Evolutionary conservation across 2,329 filamentous ascomycete species (phyloP), one percentile per base, ranked within the genome.

Genomic region (Alternaria triticimaculans): DNA sequence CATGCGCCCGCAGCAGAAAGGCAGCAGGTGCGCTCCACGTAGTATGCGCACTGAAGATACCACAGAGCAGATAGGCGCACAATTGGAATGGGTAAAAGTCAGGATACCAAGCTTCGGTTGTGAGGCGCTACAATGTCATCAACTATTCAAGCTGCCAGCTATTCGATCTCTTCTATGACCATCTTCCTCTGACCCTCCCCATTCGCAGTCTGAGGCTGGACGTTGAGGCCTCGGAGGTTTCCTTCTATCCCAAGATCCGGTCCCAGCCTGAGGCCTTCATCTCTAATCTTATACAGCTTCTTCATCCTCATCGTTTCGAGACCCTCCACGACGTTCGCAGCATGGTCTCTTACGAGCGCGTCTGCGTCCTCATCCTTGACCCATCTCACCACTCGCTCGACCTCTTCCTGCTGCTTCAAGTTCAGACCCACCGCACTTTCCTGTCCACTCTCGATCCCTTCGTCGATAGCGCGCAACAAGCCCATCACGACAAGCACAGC

Each of bases 351-450:
- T 11, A 92, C 91, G 45, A 94, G 79, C 0, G 86, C 89, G 74
- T 94, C 91, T 23, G 84, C 85, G 76, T 94, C 91, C 23, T 88
- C 89, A 43, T 81, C 83, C 7, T 84, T 84, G n/a, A 92, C 84
- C 77, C 92, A 93, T 55, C 80, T 78, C 44, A 93, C 75, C 10
- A 90, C 86, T 51, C 86, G 83, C 69, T 85, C 78, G n/a, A 93
- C 85, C 58, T 92, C 88, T 26, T 85, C 83, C 55, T 87, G 83
- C 71, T 87, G 89, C 64, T 83, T 79, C 15, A 84, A 82, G 2
- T 84, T 86, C 45, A 89, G 80, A 1, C 85, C 87, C 63, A 89
- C 88, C 0, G 83, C 84, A 14, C 43, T 55, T 9, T 75, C 67
- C 21, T 65, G 61, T 2, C 69, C 69, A 15, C 58, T 58, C 54